A percentile compares a stretch with the other conserved stretches of the same genome.
Conservation (phyloP, 2,329 filamentous ascomycete species). For the Dactylonectria estremocensis region DNA sequence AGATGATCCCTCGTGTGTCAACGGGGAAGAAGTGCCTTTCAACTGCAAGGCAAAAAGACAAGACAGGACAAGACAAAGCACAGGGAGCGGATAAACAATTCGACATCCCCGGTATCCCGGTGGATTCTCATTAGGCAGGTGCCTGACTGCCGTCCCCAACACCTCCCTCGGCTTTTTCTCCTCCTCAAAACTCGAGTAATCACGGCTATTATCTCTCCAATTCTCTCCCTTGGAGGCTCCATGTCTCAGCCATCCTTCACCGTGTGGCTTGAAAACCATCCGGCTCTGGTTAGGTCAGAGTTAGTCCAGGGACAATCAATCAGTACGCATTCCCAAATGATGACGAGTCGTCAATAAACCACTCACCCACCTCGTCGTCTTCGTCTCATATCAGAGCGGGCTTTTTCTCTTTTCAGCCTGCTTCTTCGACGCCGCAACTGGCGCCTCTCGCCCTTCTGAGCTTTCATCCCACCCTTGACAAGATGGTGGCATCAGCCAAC, state of each 20-base stretch:
- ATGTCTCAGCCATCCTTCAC: not conserved
- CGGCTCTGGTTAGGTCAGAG: not conserved
- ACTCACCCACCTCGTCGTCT: constrained; percentile 10
- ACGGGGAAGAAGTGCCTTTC: constrained; percentile 4
- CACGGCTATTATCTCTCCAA: not conserved
- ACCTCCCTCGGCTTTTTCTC: not conserved
- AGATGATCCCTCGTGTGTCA: not conserved
- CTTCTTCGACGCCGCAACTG: constrained; percentile 42
- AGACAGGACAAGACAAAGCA: not conserved
- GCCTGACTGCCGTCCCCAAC: not conserved
- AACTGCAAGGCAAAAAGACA: not conserved
- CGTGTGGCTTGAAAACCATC: not conserved
- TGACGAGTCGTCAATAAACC: constrained; percentile 1
- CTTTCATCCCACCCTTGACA: constrained; percentile 14
- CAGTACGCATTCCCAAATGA: not conserved
- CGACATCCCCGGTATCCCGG: not conserved
- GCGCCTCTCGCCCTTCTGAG: constrained; percentile 13
- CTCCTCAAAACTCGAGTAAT: not conserved
- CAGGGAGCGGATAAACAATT: not conserved
- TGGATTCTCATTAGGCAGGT: not conserved
- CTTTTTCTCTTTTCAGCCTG: constrained; percentile 42
- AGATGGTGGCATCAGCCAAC: constrained; percentile 25
- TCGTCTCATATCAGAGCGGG: constrained; percentile 16
- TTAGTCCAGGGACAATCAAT: not conserved
- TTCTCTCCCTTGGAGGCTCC: not conserved